Base-by-base conservation (phyloP, 352 stramenopile genomes). In the Thalassiosira hispida region DNA sequence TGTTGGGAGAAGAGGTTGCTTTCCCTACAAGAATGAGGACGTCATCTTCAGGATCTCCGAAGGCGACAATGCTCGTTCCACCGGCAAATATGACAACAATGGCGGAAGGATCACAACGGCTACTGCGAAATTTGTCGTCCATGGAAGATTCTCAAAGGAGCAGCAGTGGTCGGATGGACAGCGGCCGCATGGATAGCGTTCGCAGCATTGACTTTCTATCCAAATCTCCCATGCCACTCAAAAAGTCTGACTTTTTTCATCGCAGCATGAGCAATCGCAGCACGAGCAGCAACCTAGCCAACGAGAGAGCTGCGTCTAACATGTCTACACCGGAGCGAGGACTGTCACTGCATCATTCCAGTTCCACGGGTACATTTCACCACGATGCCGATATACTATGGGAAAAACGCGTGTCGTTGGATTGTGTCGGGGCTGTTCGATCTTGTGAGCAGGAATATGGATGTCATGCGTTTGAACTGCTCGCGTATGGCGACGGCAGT, bases 361-460 rank as follows among this genome's bases (percentile, higher is more conserved):
- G 35, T 42, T 82, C 73, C 5, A 73, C 67, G 2, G 66, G 25
- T 63, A 82, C 73, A 31, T 82, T 82, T 18, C 29, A 76, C 14
- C 55, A 77, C 20, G 77, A 86, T 51, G 38, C 29, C 33, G 64
- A 79, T 25, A 74, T 85, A 61, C 55, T 90, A 25, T 92, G 84
- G 82, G 84, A 93, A 72, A 91, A 93, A 59, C 56, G 83, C 27
- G 85, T 93, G 42, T 67, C 78, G n/a, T 66, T 93, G 0, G 60
- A 88, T 70, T 81, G 61, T 49, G 79, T 90, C 23, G 83, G 73
- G 27, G 77, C 73, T n/a, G 87, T 93, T 20, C 62, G 81, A 68
- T 88, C 77, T 20, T 85, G 83, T 6, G 83, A 90, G 70, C 53
- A 77, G 60, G 79, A 89, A 33, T 85, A 88, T 71, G 87, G 87